Conservation (phyloP, 106 monocot species). For the Dioscorea zingiberensis region DNA sequence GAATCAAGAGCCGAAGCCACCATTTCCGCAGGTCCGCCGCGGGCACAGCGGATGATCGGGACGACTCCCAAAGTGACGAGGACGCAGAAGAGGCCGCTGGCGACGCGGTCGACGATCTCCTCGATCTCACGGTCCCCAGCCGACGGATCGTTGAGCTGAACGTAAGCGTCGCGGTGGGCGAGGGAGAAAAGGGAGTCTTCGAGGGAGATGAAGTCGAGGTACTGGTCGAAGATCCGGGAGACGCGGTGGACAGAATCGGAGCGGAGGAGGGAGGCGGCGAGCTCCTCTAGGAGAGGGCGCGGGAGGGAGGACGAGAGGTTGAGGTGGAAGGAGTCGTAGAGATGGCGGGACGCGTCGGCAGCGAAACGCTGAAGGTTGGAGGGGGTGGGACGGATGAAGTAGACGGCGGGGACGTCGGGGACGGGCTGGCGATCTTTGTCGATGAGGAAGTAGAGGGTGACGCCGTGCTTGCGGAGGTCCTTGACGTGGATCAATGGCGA, state of each 20-base stretch:
- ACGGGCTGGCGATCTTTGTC: constrained; percentile 73
- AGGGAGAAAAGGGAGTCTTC: constrained; percentile 84
- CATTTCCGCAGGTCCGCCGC: constrained; percentile 88
- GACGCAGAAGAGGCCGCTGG: constrained; percentile 65
- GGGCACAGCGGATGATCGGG: constrained; percentile 64
- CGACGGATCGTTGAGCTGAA: constrained; percentile 77
- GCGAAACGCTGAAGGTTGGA: constrained; percentile 52
- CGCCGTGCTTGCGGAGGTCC: constrained; percentile 83
- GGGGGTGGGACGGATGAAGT: constrained; percentile 68
- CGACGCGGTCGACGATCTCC: constrained; percentile 60
- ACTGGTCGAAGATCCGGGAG: constrained; percentile 76
- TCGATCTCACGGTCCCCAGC: constrained; percentile 78
- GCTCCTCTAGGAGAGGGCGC: constrained; percentile 66
- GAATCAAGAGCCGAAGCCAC: constrained; percentile 73
- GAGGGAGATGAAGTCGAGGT: constrained; percentile 81
- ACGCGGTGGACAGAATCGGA: constrained; percentile 48
- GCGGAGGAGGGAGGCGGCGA: constrained; percentile 43
- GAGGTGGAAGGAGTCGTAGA: constrained; percentile 84
- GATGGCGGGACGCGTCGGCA: constrained; percentile 39
- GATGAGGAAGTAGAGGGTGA: constrained; percentile 79
- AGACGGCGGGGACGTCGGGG: constrained; percentile 85
- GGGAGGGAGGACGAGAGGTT: constrained; percentile 96
- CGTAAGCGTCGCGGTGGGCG: constrained; percentile 50
- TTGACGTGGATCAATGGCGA: constrained; percentile 82
- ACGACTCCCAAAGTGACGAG: constrained; percentile 72